These are phyloP conservation scores for Butyriboletus appendiculatus DNA, from an alignment of 1,284 basidiomycete genomes.

Conservation along the genomic window DNA sequence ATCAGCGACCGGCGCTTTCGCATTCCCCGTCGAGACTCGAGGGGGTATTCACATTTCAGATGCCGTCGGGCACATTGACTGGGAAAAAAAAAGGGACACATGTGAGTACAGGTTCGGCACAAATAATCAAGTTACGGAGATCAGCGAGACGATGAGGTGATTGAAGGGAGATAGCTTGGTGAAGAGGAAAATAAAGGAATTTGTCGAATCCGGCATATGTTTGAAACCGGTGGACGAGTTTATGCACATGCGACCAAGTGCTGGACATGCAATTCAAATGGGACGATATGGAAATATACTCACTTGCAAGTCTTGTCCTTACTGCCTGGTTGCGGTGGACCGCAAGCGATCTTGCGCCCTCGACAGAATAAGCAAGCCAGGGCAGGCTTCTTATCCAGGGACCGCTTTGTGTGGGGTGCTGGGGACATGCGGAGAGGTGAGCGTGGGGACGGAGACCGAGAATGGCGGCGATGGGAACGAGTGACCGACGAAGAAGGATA, in stretches of 20 bases:
- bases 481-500: slow-evolving; percentile 16
- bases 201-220: slow-evolving; percentile 5
- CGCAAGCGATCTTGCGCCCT: slow-evolving; percentile 65
- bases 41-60: slow-evolving; percentile 59
- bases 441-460: slow-evolving; percentile 29
- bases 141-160: slow-evolving; percentile 22
- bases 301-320: slow-evolving; percentile 62
- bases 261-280: not conserved
- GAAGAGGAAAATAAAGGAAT: not conserved
- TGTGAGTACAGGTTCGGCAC: slow-evolving; percentile 18
- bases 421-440: slow-evolving; percentile 21
- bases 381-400: slow-evolving; percentile 48
- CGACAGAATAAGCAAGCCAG: slow-evolving; percentile 64
- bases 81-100: slow-evolving; percentile 24
- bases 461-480: slow-evolving; percentile 19
- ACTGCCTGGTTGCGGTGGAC: slow-evolving; percentile 49
- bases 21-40: slow-evolving; percentile 59
- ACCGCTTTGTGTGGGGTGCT: slow-evolving; percentile 20
- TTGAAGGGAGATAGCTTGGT: slow-evolving; percentile 20
- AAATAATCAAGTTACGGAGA: slow-evolving; percentile 17
- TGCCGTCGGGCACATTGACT: slow-evolving; percentile 64
- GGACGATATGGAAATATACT: slow-evolving; percentile 31
- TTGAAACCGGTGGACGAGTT: slow-evolving; percentile 12
- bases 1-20: slow-evolving; percentile 48
- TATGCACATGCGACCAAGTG: slow-evolving; percentile 1